Base-by-base conservation (phyloP, 495 filamentous ascomycete genomes). In the Filosporella fistucella region DNA sequence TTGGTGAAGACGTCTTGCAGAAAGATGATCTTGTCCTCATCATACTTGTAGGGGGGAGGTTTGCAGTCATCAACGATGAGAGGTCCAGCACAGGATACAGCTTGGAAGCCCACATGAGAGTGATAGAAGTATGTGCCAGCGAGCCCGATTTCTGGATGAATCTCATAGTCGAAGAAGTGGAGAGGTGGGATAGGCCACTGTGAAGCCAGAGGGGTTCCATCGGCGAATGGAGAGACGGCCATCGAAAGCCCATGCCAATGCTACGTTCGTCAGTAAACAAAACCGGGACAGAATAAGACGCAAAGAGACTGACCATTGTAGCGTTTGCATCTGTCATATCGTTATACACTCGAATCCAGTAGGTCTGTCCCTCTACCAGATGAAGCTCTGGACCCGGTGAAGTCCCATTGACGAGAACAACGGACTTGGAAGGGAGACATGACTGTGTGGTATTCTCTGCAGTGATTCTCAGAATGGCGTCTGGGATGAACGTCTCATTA, bases 41-140 rank as follows among this genome's bases (percentile, higher is more conserved):
- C 77, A 45, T 77, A 81, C 2, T 67, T 12, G 45, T 71, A 80
- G 0, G 75, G 77, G 1, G 39, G 17, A 5, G 22, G n/a, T 29
- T n/a, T n/a, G n/a, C n/a, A n/a, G n/a, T n/a, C n/a, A n/a, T n/a
- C n/a, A n/a, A n/a, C n/a, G n/a, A n/a, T n/a, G 13, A 83, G 51
- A 0, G 77, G 61, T 0, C 77, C 79, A 5, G 68, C 57, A 6
- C 69, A 71, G 26, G 71, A 69, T 33, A 75, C 58, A 1, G 75
- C 69, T 56, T 81, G 76, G 49, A 80, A 68, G 1, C 63, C 71
- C 18, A 80, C 65, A 41, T 81, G 77, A 10, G 76, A 81, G 52
- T 81, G 76, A 48, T 80, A 81, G 55, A 75, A 80, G 57, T 78
- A 80, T n/a, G 72, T 72, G 20, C 75, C 77, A 8, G 75, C 68